phyloP scores from a whole-genome alignment of 345 rosid species.

The Eucalyptus pauciflora region DNA sequence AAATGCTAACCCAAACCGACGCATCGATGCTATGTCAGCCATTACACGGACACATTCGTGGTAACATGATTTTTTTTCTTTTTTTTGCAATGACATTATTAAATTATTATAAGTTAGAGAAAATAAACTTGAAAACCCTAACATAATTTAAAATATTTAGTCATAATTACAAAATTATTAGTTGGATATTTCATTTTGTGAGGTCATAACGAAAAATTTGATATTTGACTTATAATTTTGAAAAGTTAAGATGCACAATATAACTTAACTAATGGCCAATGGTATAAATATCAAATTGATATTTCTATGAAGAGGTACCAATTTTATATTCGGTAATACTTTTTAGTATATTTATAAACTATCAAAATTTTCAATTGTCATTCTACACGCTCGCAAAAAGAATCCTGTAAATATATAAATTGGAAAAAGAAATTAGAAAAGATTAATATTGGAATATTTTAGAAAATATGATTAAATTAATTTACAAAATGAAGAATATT shows the following conservation, averaged over 20 bases:
- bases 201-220: neutral
- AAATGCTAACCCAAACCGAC: fast-evolving
- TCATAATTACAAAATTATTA: neutral
- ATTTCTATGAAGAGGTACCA: neutral
- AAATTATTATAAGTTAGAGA: neutral
- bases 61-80: neutral
- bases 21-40: fast-evolving
- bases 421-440: neutral
- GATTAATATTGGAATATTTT: too few species aligned
- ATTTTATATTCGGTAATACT: neutral
- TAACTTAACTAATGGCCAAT: neutral
- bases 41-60: fast-evolving
- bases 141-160: neutral
- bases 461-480: neutral
- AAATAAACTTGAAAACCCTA: neutral
- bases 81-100: fast-evolving
- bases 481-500: too few species aligned
- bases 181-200: neutral
- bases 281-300: neutral
- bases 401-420: neutral
- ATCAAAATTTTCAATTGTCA: neutral
- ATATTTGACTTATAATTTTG: neutral
- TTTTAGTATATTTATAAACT: neutral
- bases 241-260: fast-evolving
- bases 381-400: fast-evolving